Percentiles rank a stretch among this genome's conserved stretches.
Conservation (phyloP, 129 eudicot species). For the Ambrosia trifida region DNA sequence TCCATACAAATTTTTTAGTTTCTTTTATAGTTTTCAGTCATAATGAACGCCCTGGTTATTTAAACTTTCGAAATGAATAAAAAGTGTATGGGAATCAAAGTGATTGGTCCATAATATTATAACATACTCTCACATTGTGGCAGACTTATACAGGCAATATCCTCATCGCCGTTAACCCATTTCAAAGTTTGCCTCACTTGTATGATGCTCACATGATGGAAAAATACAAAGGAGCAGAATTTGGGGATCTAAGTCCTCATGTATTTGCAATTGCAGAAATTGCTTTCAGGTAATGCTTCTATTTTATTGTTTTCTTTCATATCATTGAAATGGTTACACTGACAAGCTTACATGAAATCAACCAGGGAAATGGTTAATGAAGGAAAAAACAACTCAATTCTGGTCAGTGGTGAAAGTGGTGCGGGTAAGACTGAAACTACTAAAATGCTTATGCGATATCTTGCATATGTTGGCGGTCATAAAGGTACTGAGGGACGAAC, state of each 20-base stretch:
- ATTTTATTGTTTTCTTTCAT: conserved; percentile 4
- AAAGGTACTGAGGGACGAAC: conserved; percentile 92
- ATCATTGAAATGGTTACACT: conserved; percentile 7
- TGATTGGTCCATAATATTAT: conserved; percentile 31
- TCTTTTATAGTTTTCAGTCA: neutral
- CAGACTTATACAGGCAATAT: conserved; percentile 99
- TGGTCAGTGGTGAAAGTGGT: conserved; percentile 99
- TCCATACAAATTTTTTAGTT: too few species aligned
- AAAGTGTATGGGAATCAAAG: neutral
- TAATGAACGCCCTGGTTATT: neutral
- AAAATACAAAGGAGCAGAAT: conserved; percentile 85
- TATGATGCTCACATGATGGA: conserved; percentile 91
- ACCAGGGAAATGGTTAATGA: conserved; percentile 90
- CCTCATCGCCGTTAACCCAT: conserved; percentile 96
- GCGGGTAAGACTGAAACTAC: conserved; percentile 99
- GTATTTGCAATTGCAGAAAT: conserved; percentile 93
- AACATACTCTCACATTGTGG: conserved; percentile 54
- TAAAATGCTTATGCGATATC: conserved; percentile 98
- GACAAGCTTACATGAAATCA: conserved; percentile 34
- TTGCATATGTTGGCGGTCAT: conserved; percentile 91
- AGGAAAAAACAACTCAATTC: conserved; percentile 86
- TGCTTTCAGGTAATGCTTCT: conserved; percentile 68
- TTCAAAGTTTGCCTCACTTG: conserved; percentile 86
- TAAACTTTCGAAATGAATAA: neutral
- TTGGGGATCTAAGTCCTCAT: conserved; percentile 95